Conservation (phyloP, 2,329 filamentous ascomycete genomes). For the Fusarium nodosum region DNA sequence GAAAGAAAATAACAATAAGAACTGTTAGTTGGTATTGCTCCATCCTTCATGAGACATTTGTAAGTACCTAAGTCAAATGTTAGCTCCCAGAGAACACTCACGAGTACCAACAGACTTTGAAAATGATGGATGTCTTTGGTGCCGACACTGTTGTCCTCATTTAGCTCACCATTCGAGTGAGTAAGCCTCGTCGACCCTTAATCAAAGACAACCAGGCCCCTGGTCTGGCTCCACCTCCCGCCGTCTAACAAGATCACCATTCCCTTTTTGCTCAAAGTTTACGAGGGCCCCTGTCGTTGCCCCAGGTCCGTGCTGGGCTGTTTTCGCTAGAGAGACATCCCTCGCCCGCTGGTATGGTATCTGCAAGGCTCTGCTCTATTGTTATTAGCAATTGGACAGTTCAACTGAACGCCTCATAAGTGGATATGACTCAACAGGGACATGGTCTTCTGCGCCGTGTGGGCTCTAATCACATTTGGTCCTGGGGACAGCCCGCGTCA, state of each 20-base stretch:
- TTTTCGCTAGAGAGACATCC: slow-evolving; percentile 25
- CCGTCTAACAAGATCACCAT: slow-evolving; percentile 39
- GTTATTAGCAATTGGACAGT: slow-evolving; percentile 41
- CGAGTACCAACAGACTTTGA: neutral
- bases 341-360: slow-evolving; percentile 43
- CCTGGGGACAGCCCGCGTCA: slow-evolving; percentile 39
- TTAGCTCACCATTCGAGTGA: slow-evolving; percentile 37
- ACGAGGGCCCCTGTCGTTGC: slow-evolving; percentile 36
- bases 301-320: slow-evolving; percentile 34
- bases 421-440: slow-evolving; percentile 47
- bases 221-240: slow-evolving; percentile 48
- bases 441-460: slow-evolving; percentile 43
- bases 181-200: slow-evolving; percentile 52
- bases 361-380: slow-evolving; percentile 44
- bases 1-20: slow-evolving; percentile 3
- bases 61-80: neutral
- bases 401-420: slow-evolving; percentile 42
- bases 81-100: slow-evolving; percentile 15
- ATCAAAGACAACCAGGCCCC: slow-evolving; percentile 50
- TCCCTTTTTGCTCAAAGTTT: slow-evolving; percentile 36
- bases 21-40: slow-evolving; percentile 24
- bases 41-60: slow-evolving; percentile 3
- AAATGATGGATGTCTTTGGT: slow-evolving; percentile 9
- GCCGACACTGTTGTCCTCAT: slow-evolving; percentile 36
- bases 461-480: slow-evolving; percentile 48